These are phyloP conservation scores for Persicaria tinctoria DNA, from an alignment of 148 eudicot genomes.

Conservation along the genomic window DNA sequence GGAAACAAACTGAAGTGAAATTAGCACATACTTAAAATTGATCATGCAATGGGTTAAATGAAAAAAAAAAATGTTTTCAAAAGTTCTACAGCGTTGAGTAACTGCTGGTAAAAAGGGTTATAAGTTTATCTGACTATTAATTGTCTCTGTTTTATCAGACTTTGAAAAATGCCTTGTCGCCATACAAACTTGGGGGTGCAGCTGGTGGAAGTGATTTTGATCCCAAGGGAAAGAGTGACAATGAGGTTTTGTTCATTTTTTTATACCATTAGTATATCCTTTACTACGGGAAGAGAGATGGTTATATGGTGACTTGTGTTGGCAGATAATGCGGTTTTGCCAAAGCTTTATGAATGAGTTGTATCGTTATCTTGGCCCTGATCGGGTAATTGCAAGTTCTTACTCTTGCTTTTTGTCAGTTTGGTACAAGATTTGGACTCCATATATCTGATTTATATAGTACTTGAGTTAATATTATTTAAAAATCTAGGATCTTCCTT, in stretches of 20 bases:
- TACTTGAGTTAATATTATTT: not conserved
- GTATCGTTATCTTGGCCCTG: constrained; percentile 86
- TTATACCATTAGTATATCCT: constrained; percentile 1
- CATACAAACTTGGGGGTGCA: constrained; percentile 95
- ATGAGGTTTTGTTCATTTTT: constrained; percentile 51
- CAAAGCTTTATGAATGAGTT: constrained; percentile 95
- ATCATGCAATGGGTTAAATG: not conserved
- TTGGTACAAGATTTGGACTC: not conserved
- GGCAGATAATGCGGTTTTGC: constrained; percentile 91
- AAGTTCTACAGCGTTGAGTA: not conserved
- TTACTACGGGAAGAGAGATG: not conserved
- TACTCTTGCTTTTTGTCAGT: not conserved
- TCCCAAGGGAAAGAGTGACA: constrained; percentile 92
- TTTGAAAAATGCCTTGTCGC: constrained; percentile 84
- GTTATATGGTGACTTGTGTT: constrained; percentile 10
- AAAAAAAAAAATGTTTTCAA: not conserved
- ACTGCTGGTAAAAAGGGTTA: not conserved
- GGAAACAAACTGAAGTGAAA: not conserved
- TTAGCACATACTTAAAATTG: not conserved
- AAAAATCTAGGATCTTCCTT: constrained; percentile 82
- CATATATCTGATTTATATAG: constrained; percentile 1
- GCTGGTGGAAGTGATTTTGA: constrained; percentile 99
- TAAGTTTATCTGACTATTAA: not conserved
- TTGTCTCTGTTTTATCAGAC: constrained; percentile 39
- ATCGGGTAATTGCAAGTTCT: constrained; percentile 53